Percentiles rank a stretch among this genome's conserved stretches.
phyloP scores from a whole-genome alignment of 23 red algal species.

The Gracilariopsis chorda region DNA sequence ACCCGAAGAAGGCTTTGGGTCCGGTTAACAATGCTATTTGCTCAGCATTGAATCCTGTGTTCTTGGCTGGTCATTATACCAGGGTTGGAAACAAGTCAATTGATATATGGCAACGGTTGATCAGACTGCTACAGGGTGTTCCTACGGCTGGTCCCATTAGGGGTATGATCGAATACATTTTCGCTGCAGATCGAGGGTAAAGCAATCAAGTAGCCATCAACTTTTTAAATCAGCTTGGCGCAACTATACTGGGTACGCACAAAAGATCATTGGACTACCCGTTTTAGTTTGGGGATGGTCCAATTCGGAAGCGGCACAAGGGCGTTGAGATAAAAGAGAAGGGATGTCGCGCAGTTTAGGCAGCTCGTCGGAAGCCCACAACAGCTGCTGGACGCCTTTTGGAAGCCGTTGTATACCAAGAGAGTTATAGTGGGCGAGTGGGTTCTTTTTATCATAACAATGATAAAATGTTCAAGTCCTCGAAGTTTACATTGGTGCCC shows the following conservation, averaged over 20 bases:
- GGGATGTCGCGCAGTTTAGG: neutral
- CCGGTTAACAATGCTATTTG: neutral
- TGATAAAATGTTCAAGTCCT: too few species aligned
- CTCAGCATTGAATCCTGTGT: neutral
- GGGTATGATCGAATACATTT: neutral
- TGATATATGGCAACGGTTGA: neutral
- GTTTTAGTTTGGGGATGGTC: constrained; percentile 3
- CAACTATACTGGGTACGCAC: constrained; percentile 11
- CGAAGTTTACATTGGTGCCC: too few species aligned
- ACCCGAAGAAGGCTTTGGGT: neutral
- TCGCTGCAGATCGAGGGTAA: neutral
- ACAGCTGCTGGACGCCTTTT: neutral
- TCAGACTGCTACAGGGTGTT: neutral
- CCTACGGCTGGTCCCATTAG: neutral
- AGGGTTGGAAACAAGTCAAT: neutral
- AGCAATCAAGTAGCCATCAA: neutral
- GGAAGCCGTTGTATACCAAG: neutral
- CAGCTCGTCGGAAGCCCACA: neutral
- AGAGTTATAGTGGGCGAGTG: neutral
- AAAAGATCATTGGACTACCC: neutral
- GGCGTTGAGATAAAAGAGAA: neutral
- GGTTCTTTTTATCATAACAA: too few species aligned
- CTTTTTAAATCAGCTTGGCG: neutral
- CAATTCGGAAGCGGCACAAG: neutral
- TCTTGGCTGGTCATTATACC: neutral